Evolutionary conservation across 2,329 filamentous ascomycete genomes (phyloP).

Genomic region (Rhytidhysteron rufulum): DNA sequence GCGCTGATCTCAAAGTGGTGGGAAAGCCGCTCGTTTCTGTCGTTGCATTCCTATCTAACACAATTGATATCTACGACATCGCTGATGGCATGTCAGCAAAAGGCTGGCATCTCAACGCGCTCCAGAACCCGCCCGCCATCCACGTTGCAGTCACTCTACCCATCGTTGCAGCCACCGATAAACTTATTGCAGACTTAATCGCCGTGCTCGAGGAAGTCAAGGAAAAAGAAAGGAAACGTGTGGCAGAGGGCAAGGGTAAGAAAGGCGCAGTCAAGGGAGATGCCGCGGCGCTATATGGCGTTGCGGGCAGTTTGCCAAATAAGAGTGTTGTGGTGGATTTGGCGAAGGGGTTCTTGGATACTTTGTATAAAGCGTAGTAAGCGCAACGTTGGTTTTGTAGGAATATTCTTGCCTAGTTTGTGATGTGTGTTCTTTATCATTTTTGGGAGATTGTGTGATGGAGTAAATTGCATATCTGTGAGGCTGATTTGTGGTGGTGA

Average conservation of each 20-base stretch:
- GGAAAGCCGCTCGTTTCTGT: constrained; percentile 87
- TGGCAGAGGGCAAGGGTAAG: constrained; percentile 63
- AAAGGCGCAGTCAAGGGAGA: constrained; percentile 64
- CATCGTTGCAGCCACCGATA: constrained; percentile 75
- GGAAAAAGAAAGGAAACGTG: constrained; percentile 72
- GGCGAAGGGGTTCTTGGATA: constrained; percentile 86
- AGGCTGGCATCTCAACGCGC: constrained; percentile 93
- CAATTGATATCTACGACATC: constrained; percentile 90
- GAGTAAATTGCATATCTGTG: no score
- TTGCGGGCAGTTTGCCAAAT: constrained; percentile 90
- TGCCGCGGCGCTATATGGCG: constrained; percentile 85
- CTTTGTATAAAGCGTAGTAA: constrained; percentile 75
- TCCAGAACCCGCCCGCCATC: constrained; percentile 87
- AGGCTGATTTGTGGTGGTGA: no score
- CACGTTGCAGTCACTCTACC: constrained; percentile 92
- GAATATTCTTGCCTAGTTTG: no score
- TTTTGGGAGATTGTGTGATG: no score
- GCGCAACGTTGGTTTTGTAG: no score
- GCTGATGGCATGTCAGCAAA: constrained; percentile 79
- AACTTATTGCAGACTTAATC: constrained; percentile 67
- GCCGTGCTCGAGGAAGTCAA: constrained; percentile 64
- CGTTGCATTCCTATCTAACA: constrained; percentile 78
- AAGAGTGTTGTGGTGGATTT: constrained; percentile 92
- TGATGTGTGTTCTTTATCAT: no score
- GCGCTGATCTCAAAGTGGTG: constrained; percentile 71